Percentiles rank a stretch among this genome's conserved stretches.
Conservation (phyloP, 495 filamentous ascomycete species). For the Penicillium bialowiezense region DNA sequence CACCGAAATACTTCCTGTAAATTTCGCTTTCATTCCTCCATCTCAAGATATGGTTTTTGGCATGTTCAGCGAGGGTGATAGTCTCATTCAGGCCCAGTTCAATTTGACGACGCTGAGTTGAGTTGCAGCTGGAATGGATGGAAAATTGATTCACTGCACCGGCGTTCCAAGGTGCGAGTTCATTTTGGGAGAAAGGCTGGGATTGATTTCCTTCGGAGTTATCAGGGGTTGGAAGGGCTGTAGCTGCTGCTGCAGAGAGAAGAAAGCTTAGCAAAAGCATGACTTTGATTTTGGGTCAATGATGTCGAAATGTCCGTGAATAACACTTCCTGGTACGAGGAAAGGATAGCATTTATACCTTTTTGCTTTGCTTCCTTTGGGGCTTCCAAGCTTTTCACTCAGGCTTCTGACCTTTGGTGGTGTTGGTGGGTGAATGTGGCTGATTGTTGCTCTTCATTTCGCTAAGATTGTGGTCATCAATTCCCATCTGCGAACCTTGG, state of each 20-base stretch:
- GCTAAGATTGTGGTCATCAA: not conserved
- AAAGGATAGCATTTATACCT: not conserved
- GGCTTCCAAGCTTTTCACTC: not conserved
- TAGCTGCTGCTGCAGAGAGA: conserved; percentile 2
- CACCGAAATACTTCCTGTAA: conserved; percentile 58
- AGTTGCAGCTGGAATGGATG: conserved; percentile 57
- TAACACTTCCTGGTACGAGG: not conserved
- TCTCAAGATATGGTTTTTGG: conserved; percentile 44
- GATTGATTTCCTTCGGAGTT: not conserved
- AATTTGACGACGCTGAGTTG: conserved; percentile 48
- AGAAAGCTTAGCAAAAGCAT: conserved; percentile 1
- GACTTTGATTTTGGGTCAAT: not conserved
- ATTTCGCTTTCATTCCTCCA: conserved; percentile 49
- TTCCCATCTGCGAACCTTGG: too few species aligned
- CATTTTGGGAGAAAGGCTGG: conserved; percentile 8
- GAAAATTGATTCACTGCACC: conserved; percentile 30
- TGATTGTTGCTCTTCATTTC: not conserved
- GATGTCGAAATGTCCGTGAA: not conserved
- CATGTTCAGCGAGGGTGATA: conserved; percentile 45
- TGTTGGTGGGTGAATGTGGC: not conserved
- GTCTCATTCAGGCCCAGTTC: conserved; percentile 46
- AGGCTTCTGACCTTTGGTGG: not conserved
- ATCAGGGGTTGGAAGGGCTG: conserved; percentile 9
- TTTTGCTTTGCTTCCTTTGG: not conserved
- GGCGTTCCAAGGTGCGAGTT: conserved; percentile 16